Evolutionary conservation across 768 basidiomycete genomes (phyloP).

Genomic region (Suillus occidentalis): DNA sequence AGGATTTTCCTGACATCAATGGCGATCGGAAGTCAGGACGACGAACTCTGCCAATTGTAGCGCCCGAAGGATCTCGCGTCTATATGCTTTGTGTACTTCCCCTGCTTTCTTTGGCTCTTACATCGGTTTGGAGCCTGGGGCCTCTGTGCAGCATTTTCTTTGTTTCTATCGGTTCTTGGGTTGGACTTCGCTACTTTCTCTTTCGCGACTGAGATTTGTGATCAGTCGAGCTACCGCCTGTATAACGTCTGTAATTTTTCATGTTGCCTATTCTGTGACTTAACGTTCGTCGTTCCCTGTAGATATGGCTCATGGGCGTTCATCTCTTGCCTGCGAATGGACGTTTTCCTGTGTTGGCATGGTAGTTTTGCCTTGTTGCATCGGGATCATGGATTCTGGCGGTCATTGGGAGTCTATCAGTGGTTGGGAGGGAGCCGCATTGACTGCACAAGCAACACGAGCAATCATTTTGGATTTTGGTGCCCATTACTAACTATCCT

Average conservation of each 20-base stretch:
- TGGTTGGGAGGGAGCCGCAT: not conserved
- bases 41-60: slow-evolving; percentile 30
- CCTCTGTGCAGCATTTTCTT: slow-evolving; percentile 9
- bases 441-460: not conserved
- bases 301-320: not conserved
- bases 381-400: not conserved
- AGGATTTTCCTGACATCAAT: slow-evolving; percentile 34
- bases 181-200: slow-evolving; percentile 18
- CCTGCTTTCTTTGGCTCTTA: slow-evolving; percentile 13
- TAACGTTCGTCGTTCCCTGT: not conserved
- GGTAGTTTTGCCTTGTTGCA: not conserved
- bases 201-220: slow-evolving; percentile 11
- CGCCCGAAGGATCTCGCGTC: slow-evolving; percentile 16
- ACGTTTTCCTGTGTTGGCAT: not conserved
- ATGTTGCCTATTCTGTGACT: not conserved
- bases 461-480: not conserved
- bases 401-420: not conserved
- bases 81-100: slow-evolving; percentile 16
- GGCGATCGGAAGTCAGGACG: slow-evolving; percentile 33
- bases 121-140: slow-evolving; percentile 12
- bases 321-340: not conserved
- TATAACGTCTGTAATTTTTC: slow-evolving; percentile 14
- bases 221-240: slow-evolving; percentile 13
- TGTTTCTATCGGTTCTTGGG: slow-evolving; percentile 14
- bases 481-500: not conserved